phyloP scores from a whole-genome alignment of 257 asterid genomes.

The Solanum pimpinellifolium region DNA sequence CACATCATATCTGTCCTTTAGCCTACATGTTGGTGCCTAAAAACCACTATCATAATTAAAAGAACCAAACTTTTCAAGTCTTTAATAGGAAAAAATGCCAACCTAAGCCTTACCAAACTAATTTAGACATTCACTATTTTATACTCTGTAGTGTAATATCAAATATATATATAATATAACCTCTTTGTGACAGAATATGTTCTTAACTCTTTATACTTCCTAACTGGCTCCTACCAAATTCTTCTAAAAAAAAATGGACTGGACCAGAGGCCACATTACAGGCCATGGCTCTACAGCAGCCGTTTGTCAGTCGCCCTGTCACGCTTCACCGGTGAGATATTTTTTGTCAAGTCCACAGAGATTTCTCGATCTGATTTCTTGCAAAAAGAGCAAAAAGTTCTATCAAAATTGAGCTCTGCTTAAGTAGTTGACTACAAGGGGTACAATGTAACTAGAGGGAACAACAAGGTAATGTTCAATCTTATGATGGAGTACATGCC shows the following conservation, averaged over 20 bases:
- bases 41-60: constrained; percentile 54
- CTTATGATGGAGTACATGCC: constrained; percentile 48
- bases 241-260: constrained; percentile 16
- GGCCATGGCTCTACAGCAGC: constrained; percentile 65
- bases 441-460: constrained; percentile 26
- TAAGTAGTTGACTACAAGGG: constrained; percentile 45
- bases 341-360: constrained; percentile 60
- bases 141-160: not conserved
- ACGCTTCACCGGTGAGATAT: constrained; percentile 9
- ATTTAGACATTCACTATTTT: not conserved
- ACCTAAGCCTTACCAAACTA: not conserved
- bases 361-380: constrained; percentile 20
- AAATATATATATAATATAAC: not conserved
- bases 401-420: constrained; percentile 25
- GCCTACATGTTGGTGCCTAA: constrained; percentile 11
- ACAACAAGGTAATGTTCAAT: constrained; percentile 23
- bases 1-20: constrained; percentile 5
- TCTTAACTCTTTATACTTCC: not conserved
- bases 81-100: not conserved
- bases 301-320: constrained; percentile 41
- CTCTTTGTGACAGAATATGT: not conserved
- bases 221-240: not conserved
- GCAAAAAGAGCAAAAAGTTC: constrained; percentile 36
- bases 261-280: constrained; percentile 57
- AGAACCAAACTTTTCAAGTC: constrained; percentile 16